Base-by-base conservation (phyloP, 108 stramenopile genomes). In the Cyclotella distinguenda region DNA sequence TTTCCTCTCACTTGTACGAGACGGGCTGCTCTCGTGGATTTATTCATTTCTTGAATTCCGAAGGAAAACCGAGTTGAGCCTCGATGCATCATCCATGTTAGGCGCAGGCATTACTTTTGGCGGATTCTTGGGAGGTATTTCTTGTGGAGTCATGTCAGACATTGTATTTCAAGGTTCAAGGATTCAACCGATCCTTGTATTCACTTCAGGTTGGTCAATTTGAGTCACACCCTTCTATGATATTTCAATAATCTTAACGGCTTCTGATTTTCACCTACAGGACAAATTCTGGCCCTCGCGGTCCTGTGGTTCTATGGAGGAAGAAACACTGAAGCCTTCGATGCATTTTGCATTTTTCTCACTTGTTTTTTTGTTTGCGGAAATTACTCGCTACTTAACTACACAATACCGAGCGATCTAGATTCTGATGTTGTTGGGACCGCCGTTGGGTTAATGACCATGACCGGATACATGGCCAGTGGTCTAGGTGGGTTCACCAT, bases 401-500 rank as follows among this genome's bases (percentile, higher is more conserved):
- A 51, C 50, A 51, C 23, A 8, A 51, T 51, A 12, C 50, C 50
- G 3, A 51, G 50, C 27, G 50, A 51, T 51, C 27, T 51, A 3
- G 27, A 51, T 26, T 6, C 27, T 6, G 50, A 51, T 27, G 50
- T 51, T 8, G 27, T 51, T 7, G 50, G 50, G 7, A 51, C 50
- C 15, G 50, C 50, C 15, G 50, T 51, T 25, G 50, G 50, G 11
- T 26, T 51, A 25, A 4, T 51, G 26, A 51, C 50, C 5, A 51
- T 51, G 50, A 51, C 50, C 6, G 50, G 50, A 9, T 51, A 51
- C 15, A 51, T 51, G 3, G 50, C 50, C 25, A 51, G 50, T 51
- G 50, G 50, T 12, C 25, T 51, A 7, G 50, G 50, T 12, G 50
- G 50, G 15, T 25, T 51, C 27, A 51, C 50, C 6, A 51, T 51